phyloP scores from a whole-genome alignment of 805 yeast genomes.

The Isabelozyma gotoi region DNA sequence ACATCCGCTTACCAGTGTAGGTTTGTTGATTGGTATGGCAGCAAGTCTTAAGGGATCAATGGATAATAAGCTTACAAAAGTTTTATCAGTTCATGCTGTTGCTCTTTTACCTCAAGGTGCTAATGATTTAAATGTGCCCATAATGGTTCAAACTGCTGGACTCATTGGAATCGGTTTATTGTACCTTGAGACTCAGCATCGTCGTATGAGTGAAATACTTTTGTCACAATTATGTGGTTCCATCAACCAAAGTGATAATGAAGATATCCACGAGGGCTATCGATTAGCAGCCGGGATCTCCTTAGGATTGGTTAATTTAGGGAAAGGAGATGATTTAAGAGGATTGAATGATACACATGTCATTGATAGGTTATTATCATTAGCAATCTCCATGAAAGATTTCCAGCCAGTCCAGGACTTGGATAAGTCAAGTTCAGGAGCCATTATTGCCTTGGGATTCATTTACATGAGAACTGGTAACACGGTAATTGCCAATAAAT shows the following conservation, averaged over 20 bases:
- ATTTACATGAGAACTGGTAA: constrained; percentile 71
- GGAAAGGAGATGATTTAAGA: constrained; percentile 62
- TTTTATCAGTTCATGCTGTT: constrained; percentile 87
- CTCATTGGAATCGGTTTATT: constrained; percentile 85
- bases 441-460: constrained; percentile 71
- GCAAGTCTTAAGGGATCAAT: constrained; percentile 81
- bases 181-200: constrained; percentile 73
- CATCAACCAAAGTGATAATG: constrained; percentile 53
- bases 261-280: constrained; percentile 72
- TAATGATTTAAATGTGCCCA: constrained; percentile 79
- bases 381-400: constrained; percentile 62
- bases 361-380: constrained; percentile 55
- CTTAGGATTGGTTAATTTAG: constrained; percentile 80
- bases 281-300: constrained; percentile 86
- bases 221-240: constrained; percentile 64
- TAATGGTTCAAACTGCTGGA: constrained; percentile 88
- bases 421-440: constrained; percentile 71
- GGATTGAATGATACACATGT: constrained; percentile 64
- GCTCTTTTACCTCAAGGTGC: constrained; percentile 91
- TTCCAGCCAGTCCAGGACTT: constrained; percentile 56
- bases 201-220: constrained; percentile 81
- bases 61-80: constrained; percentile 86
- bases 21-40: constrained; percentile 86
- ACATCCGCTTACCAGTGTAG: constrained; percentile 79
- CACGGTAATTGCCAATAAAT: constrained; percentile 54